Evolutionary conservation across 352 stramenopile species (phyloP).

Genomic region (Phytophthora multivora): DNA sequence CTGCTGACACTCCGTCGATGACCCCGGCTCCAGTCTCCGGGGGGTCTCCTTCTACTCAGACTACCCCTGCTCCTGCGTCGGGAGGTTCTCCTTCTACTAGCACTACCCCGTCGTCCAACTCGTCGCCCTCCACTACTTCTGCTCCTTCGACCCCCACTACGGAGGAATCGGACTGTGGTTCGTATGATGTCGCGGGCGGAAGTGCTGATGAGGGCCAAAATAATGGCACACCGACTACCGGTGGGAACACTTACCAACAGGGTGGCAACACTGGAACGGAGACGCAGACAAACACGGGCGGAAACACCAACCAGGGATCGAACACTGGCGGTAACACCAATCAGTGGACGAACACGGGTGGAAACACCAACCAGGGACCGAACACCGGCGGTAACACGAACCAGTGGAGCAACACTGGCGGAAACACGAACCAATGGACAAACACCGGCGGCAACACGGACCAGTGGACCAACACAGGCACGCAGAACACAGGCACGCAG

Average conservation of each 20-base stretch:
- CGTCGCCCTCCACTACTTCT: slow-evolving; percentile 10
- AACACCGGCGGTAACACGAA: neutral
- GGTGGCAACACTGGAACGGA: neutral
- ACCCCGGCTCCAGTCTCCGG: neutral
- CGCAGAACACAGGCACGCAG: neutral
- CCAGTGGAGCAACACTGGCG: neutral
- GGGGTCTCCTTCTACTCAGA: slow-evolving; percentile 3
- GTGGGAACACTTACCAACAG: slow-evolving; percentile 5
- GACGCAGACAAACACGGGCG: neutral
- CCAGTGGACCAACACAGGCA: neutral
- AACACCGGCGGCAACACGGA: neutral
- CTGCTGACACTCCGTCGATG: neutral
- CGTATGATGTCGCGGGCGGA: slow-evolving; percentile 10
- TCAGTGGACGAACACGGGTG: neutral
- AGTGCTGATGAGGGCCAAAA: slow-evolving; percentile 6
- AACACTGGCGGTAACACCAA: neutral
- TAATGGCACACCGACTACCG: neutral
- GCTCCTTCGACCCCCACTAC: slow-evolving; percentile 2
- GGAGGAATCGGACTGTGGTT: slow-evolving; percentile 14
- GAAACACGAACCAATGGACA: slow-evolving; percentile 1
- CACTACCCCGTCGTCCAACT: slow-evolving; percentile 8
- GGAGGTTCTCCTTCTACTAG: slow-evolving; percentile 5
- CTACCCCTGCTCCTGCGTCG: slow-evolving; percentile 1
- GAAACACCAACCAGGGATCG: neutral
- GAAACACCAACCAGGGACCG: neutral